phyloP scores from a whole-genome alignment of 345 rosid species.

The Pseudoturritis turrita region DNA sequence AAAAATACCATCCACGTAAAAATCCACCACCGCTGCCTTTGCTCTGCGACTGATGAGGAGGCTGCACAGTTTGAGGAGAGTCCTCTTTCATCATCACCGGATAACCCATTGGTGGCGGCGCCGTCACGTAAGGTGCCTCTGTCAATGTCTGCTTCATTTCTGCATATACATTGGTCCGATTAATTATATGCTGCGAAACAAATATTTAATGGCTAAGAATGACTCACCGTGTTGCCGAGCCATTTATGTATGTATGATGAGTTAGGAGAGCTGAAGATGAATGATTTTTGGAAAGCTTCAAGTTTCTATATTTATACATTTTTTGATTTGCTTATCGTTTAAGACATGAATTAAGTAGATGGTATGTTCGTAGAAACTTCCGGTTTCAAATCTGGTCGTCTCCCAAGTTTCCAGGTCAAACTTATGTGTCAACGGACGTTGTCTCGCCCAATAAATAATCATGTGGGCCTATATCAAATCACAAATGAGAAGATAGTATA shows the following conservation, averaged over 20 bases:
- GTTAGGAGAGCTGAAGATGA: not conserved
- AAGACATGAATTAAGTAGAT: not conserved
- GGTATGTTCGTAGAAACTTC: not conserved
- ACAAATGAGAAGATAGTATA: too few species aligned
- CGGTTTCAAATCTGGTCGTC: not conserved
- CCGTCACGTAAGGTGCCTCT: constrained; percentile 13
- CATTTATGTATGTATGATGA: too few species aligned
- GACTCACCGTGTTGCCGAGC: constrained; percentile 2
- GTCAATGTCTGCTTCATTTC: constrained; percentile 5
- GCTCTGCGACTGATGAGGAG: not conserved
- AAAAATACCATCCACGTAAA: constrained; percentile 21
- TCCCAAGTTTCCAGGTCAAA: not conserved
- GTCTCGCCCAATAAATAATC: too few species aligned
- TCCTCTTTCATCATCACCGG: not conserved
- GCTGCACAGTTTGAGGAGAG: constrained; percentile 11
- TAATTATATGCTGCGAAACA: not conserved
- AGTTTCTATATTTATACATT: not conserved
- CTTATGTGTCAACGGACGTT: too few species aligned
- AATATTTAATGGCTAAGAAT: not conserved
- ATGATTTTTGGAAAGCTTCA: not conserved
- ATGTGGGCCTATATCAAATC: too few species aligned
- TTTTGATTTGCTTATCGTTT: not conserved
- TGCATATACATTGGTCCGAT: not conserved
- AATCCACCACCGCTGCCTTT: constrained; percentile 25
- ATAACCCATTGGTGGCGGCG: constrained; percentile 8